These are phyloP conservation scores for Pythium phragmiticola DNA, from an alignment of 352 stramenopile genomes.

Conservation along the genomic window DNA sequence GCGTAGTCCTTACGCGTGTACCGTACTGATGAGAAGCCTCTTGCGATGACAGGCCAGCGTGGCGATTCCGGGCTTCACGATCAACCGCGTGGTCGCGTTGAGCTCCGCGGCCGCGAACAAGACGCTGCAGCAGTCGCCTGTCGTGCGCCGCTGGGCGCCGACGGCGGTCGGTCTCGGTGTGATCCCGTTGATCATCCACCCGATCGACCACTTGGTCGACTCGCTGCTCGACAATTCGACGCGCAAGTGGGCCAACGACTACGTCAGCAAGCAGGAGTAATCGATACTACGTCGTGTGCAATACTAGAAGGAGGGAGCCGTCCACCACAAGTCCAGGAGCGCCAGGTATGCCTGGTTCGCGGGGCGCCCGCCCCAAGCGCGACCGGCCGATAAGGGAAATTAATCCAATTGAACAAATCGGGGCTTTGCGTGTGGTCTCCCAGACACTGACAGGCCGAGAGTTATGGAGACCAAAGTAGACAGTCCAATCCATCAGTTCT, in stretches of 20 bases:
- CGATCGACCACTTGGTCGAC: slow-evolving; percentile 77
- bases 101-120: slow-evolving; percentile 36
- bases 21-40: not conserved
- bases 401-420: no score
- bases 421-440: no score
- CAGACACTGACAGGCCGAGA: no score
- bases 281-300: not conserved
- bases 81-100: slow-evolving; percentile 74
- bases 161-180: slow-evolving; percentile 75
- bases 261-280: slow-evolving; percentile 33
- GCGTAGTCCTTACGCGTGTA: not conserved
- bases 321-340: no score
- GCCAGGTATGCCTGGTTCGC: no score
- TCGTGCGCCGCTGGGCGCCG: slow-evolving; percentile 55
- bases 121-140: slow-evolving; percentile 39
- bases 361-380: no score
- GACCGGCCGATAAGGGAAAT: no score
- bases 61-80: slow-evolving; percentile 79
- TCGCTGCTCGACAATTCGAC: slow-evolving; percentile 50
- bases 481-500: no score
- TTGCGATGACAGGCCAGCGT: slow-evolving; percentile 55
- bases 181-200: slow-evolving; percentile 88
- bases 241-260: slow-evolving; percentile 43
- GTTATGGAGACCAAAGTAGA: no score
- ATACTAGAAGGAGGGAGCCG: no score